Evolutionary conservation across 2,329 filamentous ascomycete genomes (phyloP), one percentile per base, ranked within the genome.

Genomic region (Hymenoscyphus occultus): DNA sequence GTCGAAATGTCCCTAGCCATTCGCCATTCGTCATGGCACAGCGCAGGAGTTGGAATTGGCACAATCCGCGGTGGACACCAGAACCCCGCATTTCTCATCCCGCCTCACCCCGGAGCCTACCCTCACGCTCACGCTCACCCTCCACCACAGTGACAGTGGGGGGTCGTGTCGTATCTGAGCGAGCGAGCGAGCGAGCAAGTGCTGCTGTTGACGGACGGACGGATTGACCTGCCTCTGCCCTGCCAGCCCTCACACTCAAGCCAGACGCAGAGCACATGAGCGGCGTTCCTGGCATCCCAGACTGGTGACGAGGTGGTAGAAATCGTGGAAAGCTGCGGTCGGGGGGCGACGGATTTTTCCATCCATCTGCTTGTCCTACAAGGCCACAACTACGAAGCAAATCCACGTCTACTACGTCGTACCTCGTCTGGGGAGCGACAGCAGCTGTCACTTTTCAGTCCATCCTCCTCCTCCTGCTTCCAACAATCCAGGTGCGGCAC

Each of bases 1-100:
- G 59, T 61, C 45, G 42, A 61, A 48, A 42, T 32, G 42, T 61
- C 59, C 59, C 45, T 61, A 31, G 42, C 32, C 31, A 39, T 31
- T 60, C 39, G n/a, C n/a, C 45, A 54, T 12, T 9, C 19, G 19
- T 19, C 19, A 54, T 54, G 48, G 48, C 48, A 54, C 48, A 28
- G 10, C 59, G 56, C 14, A n/a, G 31, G 14, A 39, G 13, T 19
- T 35, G 56, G 56, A 39, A 19, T 19, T 35, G 56, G 56, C 56
- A 22, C 56, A 39, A 58, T 39, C 19, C 56, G 58, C 22, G 31
- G 58, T 32, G 22, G 39, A 42, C 14, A 35, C 39, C 10, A n/a
- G 28, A 32, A 60, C 58, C 35, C 39, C 48, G 48, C 48, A 54
- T 54, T 22, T 54, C 19, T 19, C 48, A 54, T 54, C 48, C 48